Evolutionary conservation across 345 rosid genomes (phyloP).

Genomic region (Kandelia obovata): DNA sequence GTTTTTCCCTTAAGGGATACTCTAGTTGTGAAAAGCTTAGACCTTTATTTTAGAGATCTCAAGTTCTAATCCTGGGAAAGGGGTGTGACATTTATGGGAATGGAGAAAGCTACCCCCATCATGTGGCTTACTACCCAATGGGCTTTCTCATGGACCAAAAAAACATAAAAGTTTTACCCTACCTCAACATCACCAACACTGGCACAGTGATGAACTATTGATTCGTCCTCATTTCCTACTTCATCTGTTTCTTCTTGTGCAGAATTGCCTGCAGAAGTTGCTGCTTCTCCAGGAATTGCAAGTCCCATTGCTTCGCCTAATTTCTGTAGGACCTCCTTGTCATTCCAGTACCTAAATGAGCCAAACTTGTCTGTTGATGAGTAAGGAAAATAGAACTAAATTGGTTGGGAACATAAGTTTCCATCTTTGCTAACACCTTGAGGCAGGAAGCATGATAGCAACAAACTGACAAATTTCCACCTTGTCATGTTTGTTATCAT

Average conservation of each 20-base stretch:
- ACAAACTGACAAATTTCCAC: neutral
- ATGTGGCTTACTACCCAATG: too few relatives aligned
- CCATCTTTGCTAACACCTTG: neutral
- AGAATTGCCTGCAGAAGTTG: constrained; percentile 54
- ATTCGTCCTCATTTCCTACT: constrained; percentile 76
- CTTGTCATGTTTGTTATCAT: too few relatives aligned
- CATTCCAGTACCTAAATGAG: constrained; percentile 83
- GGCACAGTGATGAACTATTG: constrained; percentile 85
- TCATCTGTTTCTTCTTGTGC: constrained; percentile 67
- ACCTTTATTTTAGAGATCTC: too few relatives aligned
- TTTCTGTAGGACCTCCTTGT: constrained; percentile 82
- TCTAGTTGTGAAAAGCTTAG: too few relatives aligned
- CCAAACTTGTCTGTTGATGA: constrained; percentile 11
- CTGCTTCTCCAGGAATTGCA: constrained; percentile 57
- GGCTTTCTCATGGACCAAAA: too few relatives aligned
- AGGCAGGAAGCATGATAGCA: neutral
- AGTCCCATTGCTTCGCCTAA: constrained; percentile 99
- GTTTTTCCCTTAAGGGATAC: too few relatives aligned
- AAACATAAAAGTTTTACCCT: constrained; percentile 4
- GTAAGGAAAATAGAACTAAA: neutral
- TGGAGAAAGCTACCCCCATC: too few relatives aligned
- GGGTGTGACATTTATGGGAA: too few relatives aligned
- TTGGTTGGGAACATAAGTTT: neutral
- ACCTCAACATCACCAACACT: constrained; percentile 98
- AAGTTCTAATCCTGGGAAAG: too few relatives aligned